phyloP scores from a whole-genome alignment of 1,139 yeast genomes.

The Kazachstania sp. region DNA sequence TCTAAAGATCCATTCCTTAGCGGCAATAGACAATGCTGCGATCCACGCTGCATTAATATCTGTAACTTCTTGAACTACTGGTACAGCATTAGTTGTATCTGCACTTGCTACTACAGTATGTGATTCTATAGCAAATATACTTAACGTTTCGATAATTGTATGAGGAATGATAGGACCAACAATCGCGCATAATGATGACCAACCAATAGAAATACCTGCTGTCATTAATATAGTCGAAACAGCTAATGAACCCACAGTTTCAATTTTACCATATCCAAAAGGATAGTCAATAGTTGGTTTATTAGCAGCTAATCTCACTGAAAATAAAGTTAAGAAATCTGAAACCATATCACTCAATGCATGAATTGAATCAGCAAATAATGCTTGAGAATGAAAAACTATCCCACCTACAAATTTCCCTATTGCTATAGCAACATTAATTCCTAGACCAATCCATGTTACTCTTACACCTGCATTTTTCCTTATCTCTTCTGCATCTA shows the following conservation, averaged over 20 bases:
- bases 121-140: constrained; percentile 34
- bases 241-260: constrained; percentile 80
- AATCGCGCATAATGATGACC: constrained; percentile 67
- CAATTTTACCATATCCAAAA: constrained; percentile 85
- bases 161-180: constrained; percentile 60
- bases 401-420: constrained; percentile 86
- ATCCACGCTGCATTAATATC: constrained; percentile 93
- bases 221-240: constrained; percentile 73
- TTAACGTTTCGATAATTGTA: constrained; percentile 37
- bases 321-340: constrained; percentile 79
- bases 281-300: constrained; percentile 66
- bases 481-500: constrained; percentile 35
- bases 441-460: constrained; percentile 82
- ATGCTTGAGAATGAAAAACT: constrained; percentile 86
- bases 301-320: constrained; percentile 69
- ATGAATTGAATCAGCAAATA: constrained; percentile 89
- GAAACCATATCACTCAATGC: constrained; percentile 88
- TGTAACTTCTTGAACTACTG: constrained; percentile 38
- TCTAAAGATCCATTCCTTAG: constrained; percentile 78
- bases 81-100: not conserved
- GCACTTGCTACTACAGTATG: constrained; percentile 23
- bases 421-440: constrained; percentile 82
- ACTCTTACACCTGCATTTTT: constrained; percentile 83
- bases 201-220: constrained; percentile 88
- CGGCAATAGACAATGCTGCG: constrained; percentile 76